Conservation (phyloP, 1,284 basidiomycete species). For the Apiotrichum porosum region DNA sequence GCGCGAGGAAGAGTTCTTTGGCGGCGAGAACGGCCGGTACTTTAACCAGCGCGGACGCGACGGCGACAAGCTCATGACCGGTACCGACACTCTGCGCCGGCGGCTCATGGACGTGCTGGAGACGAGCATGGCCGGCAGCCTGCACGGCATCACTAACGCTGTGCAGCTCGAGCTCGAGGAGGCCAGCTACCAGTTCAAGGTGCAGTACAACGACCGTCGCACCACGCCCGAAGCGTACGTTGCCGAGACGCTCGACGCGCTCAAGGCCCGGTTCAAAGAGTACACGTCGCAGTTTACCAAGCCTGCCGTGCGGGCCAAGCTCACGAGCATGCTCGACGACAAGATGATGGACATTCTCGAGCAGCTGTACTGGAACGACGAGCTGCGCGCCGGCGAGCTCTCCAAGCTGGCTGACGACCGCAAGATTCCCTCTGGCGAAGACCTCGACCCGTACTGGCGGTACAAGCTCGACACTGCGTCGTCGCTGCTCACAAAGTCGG, state of each 20-base stretch:
- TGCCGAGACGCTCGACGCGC: slow-evolving; percentile 88
- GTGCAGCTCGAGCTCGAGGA: slow-evolving; percentile 97
- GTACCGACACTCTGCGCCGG: slow-evolving; percentile 80
- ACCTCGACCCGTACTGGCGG: slow-evolving; percentile 87
- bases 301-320: slow-evolving; percentile 77
- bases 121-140: slow-evolving; percentile 90
- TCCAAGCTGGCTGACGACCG: slow-evolving; percentile 65
- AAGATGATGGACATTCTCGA: slow-evolving; percentile 96
- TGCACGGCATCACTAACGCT: slow-evolving; percentile 92
- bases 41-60: slow-evolving; percentile 54
- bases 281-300: slow-evolving; percentile 81
- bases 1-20: slow-evolving; percentile 79
- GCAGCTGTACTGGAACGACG: slow-evolving; percentile 94
- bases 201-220: slow-evolving; percentile 95
- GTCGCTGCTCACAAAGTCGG: slow-evolving; percentile 88
- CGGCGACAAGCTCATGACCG: slow-evolving; percentile 63
- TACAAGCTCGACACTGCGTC: slow-evolving; percentile 92
- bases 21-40: slow-evolving; percentile 55
- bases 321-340: slow-evolving; percentile 90
- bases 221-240: slow-evolving; percentile 96
- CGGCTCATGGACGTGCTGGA: slow-evolving; percentile 95
- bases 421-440: slow-evolving; percentile 57
- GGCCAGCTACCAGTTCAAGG: slow-evolving; percentile 97
- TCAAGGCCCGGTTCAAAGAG: slow-evolving; percentile 88
- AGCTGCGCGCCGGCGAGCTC: slow-evolving; percentile 67